Evolutionary conservation across 768 basidiomycete genomes (phyloP).

Genomic region (Hericium alpestre): DNA sequence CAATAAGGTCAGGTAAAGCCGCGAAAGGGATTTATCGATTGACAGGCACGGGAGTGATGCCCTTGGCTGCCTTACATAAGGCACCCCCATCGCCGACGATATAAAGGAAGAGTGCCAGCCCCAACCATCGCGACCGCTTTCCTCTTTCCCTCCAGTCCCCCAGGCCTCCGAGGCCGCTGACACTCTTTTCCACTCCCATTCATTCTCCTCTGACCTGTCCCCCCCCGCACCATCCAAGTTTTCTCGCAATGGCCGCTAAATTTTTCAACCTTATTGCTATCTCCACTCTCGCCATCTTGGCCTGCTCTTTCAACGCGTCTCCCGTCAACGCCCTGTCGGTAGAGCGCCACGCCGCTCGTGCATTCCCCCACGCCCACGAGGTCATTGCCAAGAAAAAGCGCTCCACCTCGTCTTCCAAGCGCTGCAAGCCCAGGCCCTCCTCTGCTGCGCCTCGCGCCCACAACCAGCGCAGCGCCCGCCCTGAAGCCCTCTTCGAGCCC

Average conservation of each 20-base stretch:
- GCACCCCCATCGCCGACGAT: background rate
- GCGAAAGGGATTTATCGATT: too few relatives aligned
- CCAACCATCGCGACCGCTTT: background rate
- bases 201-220: slow-evolving; percentile 6
- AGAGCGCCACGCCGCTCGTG: slow-evolving; percentile 31
- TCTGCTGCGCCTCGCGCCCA: slow-evolving; percentile 10
- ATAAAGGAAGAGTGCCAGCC: too few relatives aligned
- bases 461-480: background rate
- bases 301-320: slow-evolving; percentile 34
- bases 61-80: background rate
- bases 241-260: slow-evolving; percentile 35
- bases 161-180: background rate
- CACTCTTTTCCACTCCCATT: slow-evolving; percentile 7
- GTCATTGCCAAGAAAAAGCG: slow-evolving; percentile 43
- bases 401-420: slow-evolving; percentile 23
- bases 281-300: slow-evolving; percentile 45
- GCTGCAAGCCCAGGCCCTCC: slow-evolving; percentile 44
- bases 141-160: background rate
- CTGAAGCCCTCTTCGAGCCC: slow-evolving; percentile 11
- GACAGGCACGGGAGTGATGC: too few relatives aligned
- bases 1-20: too few relatives aligned
- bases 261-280: slow-evolving; percentile 50
- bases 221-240: slow-evolving; percentile 2
- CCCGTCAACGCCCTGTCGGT: slow-evolving; percentile 43
- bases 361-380: slow-evolving; percentile 33